Evolutionary conservation across 225 moss, liverwort and hornwort species (phyloP).

Genomic region (Anthoceros angustus): DNA sequence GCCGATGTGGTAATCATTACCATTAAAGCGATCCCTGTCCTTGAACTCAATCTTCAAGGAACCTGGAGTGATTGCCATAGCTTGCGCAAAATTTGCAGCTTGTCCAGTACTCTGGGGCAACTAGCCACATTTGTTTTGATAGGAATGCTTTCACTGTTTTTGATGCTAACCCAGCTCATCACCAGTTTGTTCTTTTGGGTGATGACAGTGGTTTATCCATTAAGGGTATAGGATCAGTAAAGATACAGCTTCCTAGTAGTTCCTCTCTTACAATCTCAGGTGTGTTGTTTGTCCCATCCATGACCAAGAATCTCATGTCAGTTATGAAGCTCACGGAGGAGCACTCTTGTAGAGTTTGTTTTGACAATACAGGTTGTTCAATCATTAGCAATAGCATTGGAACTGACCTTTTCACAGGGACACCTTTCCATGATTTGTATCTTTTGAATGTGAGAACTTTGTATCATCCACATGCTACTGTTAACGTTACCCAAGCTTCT

Average conservation of each 20-base stretch:
- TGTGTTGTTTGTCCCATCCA: conserved; percentile 1
- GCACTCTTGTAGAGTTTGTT: background rate
- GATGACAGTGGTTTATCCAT: conserved; percentile 1
- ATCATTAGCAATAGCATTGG: background rate
- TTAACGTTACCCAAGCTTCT: background rate
- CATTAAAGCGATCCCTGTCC: background rate
- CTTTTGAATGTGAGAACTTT: background rate
- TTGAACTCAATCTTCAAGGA: conserved; percentile 1
- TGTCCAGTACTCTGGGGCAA: too few relatives aligned
- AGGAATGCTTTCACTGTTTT: background rate
- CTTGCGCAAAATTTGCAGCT: background rate
- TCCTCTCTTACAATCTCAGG: background rate
- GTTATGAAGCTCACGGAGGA: background rate
- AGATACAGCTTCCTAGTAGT: background rate
- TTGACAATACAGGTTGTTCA: background rate
- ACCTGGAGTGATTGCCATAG: background rate
- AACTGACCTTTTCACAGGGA: background rate
- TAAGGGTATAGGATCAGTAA: background rate
- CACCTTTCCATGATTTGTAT: background rate
- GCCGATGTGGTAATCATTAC: background rate
- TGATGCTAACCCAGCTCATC: background rate
- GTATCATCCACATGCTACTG: background rate
- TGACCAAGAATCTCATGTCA: too few relatives aligned
- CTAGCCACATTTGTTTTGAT: background rate
- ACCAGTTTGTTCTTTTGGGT: conserved; percentile 1